These are phyloP conservation scores for Ustilago bromivora DNA, from an alignment of 1,284 basidiomycete genomes.

Conservation along the genomic window DNA sequence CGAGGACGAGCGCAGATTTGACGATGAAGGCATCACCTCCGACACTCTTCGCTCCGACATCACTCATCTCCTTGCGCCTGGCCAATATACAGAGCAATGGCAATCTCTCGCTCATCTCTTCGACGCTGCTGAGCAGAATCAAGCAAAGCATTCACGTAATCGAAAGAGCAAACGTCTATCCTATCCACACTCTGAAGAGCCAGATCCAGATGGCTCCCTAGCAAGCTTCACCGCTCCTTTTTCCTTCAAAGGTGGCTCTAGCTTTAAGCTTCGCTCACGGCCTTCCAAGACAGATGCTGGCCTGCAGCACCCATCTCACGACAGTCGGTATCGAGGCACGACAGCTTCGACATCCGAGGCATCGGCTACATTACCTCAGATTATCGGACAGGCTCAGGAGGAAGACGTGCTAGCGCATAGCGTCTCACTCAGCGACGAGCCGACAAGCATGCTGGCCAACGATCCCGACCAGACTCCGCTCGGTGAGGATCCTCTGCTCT, in stretches of 20 bases:
- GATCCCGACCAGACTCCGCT: conserved; percentile 57
- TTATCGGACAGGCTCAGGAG: not conserved
- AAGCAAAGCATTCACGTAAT: conserved; percentile 10
- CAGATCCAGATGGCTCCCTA: conserved; percentile 37
- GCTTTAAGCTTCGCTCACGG: conserved; percentile 40
- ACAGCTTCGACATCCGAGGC: not conserved
- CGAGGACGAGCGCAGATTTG: conserved; percentile 45
- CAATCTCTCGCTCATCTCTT: conserved; percentile 58
- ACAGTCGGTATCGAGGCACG: not conserved
- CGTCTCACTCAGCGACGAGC: conserved; percentile 51
- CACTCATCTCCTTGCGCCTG: conserved; percentile 33
- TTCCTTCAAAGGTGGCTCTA: conserved; percentile 35
- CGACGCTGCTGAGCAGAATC: conserved; percentile 20
- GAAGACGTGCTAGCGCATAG: conserved; percentile 17
- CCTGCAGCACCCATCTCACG: not conserved
- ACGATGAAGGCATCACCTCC: conserved; percentile 57
- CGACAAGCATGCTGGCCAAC: conserved; percentile 42
- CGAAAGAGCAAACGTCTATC: conserved; percentile 35
- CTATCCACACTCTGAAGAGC: conserved; percentile 9
- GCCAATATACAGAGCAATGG: conserved; percentile 59
- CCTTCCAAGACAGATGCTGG: conserved; percentile 12
- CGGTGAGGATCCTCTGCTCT: conserved; percentile 58
- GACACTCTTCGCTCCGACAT: conserved; percentile 45
- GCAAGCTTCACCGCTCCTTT: conserved; percentile 33
- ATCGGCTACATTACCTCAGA: not conserved